phyloP scores from a whole-genome alignment of 1,139 yeast species.

The Maudiozyma humilis region DNA sequence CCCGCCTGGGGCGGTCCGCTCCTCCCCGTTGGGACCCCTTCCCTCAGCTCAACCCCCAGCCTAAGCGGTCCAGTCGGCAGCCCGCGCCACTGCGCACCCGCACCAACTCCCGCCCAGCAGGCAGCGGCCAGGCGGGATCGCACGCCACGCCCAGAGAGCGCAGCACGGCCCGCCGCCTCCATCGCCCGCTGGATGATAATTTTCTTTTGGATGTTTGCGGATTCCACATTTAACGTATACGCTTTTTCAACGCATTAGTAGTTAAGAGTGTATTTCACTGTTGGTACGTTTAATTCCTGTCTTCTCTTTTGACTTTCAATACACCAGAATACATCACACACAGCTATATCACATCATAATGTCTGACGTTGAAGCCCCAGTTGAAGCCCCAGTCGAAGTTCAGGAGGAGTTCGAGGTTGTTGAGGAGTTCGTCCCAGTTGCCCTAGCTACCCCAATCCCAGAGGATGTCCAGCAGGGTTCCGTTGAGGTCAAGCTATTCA shows the following conservation, averaged over 20 bases:
- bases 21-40: too few relatives aligned
- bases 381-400: slow-evolving; percentile 43
- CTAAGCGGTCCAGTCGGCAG: not conserved
- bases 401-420: slow-evolving; percentile 61
- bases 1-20: too few relatives aligned
- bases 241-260: not conserved
- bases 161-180: not conserved
- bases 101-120: not conserved
- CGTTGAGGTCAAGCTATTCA: slow-evolving; percentile 94
- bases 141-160: not conserved
- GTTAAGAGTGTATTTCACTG: not conserved
- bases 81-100: not conserved
- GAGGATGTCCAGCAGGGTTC: slow-evolving; percentile 95
- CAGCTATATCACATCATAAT: slow-evolving; percentile 18
- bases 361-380: slow-evolving; percentile 43
- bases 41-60: too few relatives aligned
- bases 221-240: not conserved
- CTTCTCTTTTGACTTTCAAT: not conserved
- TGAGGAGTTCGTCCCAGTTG: slow-evolving; percentile 69
- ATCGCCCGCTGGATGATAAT: not conserved
- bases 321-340: slow-evolving; percentile 7
- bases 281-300: not conserved
- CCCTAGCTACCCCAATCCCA: slow-evolving; percentile 91
- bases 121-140: too few relatives aligned
- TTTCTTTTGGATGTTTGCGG: not conserved